Percentiles rank a stretch among this genome's conserved stretches.
These are phyloP conservation scores for Penicillium paneum DNA, from an alignment of 2,329 filamentous ascomycete species.

Conservation along the genomic window DNA sequence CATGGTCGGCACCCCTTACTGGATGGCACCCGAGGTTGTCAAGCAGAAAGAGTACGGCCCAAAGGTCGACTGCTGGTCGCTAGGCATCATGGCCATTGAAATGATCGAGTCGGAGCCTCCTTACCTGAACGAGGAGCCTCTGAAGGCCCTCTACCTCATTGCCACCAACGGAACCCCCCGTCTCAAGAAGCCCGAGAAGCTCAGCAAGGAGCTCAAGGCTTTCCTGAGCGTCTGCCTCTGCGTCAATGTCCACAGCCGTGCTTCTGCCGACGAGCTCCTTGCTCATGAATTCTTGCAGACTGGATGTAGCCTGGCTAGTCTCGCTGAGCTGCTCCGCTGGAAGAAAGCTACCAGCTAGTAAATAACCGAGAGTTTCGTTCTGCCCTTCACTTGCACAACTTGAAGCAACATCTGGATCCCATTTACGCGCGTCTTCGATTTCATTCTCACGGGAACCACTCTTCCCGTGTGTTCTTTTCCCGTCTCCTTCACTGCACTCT, in stretches of 20 bases:
- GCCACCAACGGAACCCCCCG: conserved; percentile 95
- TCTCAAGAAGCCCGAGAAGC: conserved; percentile 96
- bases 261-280: conserved; percentile 84
- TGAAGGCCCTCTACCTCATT: conserved; percentile 96
- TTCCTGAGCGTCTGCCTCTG: conserved; percentile 96
- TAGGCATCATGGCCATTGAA: conserved; percentile 99
- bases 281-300: conserved; percentile 92
- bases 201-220: conserved; percentile 95
- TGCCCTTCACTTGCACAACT: conserved; percentile 14
- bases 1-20: conserved; percentile 99
- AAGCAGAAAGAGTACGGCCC: conserved; percentile 99
- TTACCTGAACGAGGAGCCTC: conserved; percentile 94
- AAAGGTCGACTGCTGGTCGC: conserved; percentile 98
- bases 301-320: conserved; percentile 76
- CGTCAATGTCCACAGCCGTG: conserved; percentile 91
- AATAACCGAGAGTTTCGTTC: conserved; percentile 3
- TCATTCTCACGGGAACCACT: conserved; percentile 21
- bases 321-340: conserved; percentile 81
- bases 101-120: conserved; percentile 99
- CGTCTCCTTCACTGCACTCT: conserved; percentile 1
- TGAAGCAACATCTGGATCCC: conserved; percentile 31
- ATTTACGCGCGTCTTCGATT: conserved; percentile 28
- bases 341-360: conserved; percentile 45
- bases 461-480: background rate
- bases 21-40: conserved; percentile 99